Percentiles rank a stretch among this genome's conserved stretches.
Evolutionary conservation across 2,329 filamentous ascomycete genomes (phyloP).

Genomic region (Stemphylium lycopersici): DNA sequence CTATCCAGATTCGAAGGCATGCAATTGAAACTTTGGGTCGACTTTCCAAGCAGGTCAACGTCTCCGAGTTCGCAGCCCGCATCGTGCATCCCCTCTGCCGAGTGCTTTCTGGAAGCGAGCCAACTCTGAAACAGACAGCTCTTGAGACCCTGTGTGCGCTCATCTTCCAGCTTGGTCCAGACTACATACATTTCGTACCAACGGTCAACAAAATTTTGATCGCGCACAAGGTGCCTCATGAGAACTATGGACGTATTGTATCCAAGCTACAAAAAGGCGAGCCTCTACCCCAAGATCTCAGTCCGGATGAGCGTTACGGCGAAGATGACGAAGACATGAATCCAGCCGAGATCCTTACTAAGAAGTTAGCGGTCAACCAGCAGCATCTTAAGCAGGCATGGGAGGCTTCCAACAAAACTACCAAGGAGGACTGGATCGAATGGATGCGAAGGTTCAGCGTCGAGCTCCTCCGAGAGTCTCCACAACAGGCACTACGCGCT

Average conservation of each 20-base stretch:
- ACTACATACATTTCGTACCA: slow-evolving; percentile 92
- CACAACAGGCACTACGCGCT: slow-evolving; percentile 90
- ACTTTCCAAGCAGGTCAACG: slow-evolving; percentile 92
- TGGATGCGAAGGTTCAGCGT: slow-evolving; percentile 98
- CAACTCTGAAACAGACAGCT: slow-evolving; percentile 76
- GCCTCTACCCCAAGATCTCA: slow-evolving; percentile 91
- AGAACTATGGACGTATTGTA: slow-evolving; percentile 90
- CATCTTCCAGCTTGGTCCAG: slow-evolving; percentile 93
- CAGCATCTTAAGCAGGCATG: slow-evolving; percentile 96
- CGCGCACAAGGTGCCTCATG: slow-evolving; percentile 80
- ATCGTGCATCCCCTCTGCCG: slow-evolving; percentile 93
- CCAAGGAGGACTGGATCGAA: slow-evolving; percentile 98
- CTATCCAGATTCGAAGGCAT: slow-evolving; percentile 77
- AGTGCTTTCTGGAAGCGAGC: slow-evolving; percentile 76
- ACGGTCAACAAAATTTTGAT: slow-evolving; percentile 87
- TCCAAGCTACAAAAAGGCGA: slow-evolving; percentile 94
- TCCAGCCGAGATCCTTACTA: slow-evolving; percentile 82
- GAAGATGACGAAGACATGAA: slow-evolving; percentile 80
- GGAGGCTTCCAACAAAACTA: slow-evolving; percentile 96
- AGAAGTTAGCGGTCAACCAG: slow-evolving; percentile 96
- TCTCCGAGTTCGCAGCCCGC: slow-evolving; percentile 94
- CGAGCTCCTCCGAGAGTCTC: slow-evolving; percentile 91
- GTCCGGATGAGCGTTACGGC: slow-evolving; percentile 80
- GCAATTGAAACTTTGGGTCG: slow-evolving; percentile 96
- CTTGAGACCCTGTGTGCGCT: slow-evolving; percentile 93